Percentiles rank a stretch among this genome's conserved stretches.
These are phyloP conservation scores for Candida vartiovaarae DNA, from an alignment of 805 yeast species.

Conservation along the genomic window DNA sequence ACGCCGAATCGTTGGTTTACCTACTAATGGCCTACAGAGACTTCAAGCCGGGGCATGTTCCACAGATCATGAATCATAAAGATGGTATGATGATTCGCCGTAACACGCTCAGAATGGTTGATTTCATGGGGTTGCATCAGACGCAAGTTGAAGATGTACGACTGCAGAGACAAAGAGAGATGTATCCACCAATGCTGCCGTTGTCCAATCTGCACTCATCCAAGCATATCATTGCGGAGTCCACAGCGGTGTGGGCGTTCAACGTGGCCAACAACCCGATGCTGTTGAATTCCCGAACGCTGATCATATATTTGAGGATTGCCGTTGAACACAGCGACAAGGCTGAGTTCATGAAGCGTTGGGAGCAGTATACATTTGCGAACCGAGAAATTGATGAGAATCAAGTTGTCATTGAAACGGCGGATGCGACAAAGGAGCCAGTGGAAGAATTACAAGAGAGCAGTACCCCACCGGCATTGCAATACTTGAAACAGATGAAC, in stretches of 20 bases:
- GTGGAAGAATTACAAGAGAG: conserved; percentile 10
- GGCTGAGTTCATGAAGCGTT: conserved; percentile 30
- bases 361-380: conserved; percentile 29
- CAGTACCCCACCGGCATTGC: conserved; percentile 10
- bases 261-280: conserved; percentile 37
- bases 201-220: conserved; percentile 32
- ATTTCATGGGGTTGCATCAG: conserved; percentile 27
- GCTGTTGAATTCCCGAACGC: conserved; percentile 33
- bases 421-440: conserved; percentile 10
- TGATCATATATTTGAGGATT: conserved; percentile 48
- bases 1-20: conserved; percentile 21
- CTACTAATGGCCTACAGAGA: conserved; percentile 45
- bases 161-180: conserved; percentile 13
- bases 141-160: conserved; percentile 8
- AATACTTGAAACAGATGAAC: conserved; percentile 3
- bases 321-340: conserved; percentile 30
- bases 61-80: conserved; percentile 34
- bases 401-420: conserved; percentile 9
- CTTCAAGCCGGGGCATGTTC: conserved; percentile 23
- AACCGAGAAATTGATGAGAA: conserved; percentile 14
- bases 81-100: conserved; percentile 41
- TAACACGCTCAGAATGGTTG: conserved; percentile 37
- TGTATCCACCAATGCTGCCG: conserved; percentile 66
- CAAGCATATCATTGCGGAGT: conserved; percentile 56
- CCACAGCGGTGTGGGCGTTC: conserved; percentile 68